Conservation (phyloP, 306 rosid genomes). For the Nissolia schottii region DNA sequence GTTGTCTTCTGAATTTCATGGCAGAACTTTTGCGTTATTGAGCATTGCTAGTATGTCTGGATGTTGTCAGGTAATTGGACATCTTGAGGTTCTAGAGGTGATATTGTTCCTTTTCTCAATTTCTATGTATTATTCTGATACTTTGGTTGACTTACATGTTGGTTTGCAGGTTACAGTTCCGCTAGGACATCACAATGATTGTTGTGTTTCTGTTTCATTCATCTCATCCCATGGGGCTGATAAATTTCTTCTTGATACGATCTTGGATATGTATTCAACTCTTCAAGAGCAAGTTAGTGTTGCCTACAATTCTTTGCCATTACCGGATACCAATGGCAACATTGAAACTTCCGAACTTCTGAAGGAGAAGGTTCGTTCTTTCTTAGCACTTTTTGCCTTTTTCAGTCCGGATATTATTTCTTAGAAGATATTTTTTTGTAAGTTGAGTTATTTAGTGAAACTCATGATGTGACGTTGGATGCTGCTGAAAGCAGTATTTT, state of each 20-base stretch:
- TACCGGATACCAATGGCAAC: constrained; percentile 54
- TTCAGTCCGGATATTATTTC: neutral
- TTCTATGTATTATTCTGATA: constrained; percentile 18
- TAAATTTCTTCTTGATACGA: constrained; percentile 83
- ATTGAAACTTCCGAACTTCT: constrained; percentile 73
- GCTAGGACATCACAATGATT: constrained; percentile 53
- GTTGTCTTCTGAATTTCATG: constrained; percentile 42
- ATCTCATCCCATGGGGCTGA: constrained; percentile 66
- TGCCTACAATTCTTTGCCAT: constrained; percentile 37
- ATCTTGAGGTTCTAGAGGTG: neutral
- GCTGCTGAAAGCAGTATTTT: neutral
- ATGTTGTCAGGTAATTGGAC: constrained; percentile 61
- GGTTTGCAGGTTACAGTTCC: constrained; percentile 69
- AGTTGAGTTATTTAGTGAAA: neutral
- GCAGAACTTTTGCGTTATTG: constrained; percentile 34
- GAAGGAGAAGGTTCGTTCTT: constrained; percentile 71
- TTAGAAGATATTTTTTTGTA: neutral
- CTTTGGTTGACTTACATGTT: neutral
- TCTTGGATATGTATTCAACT: constrained; percentile 64
- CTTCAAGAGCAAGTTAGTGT: constrained; percentile 56
- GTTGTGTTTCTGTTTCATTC: constrained; percentile 69
- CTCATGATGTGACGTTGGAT: neutral
- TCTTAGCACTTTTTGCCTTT: neutral
- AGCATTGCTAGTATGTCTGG: constrained; percentile 58
- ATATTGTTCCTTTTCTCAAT: neutral